Conservation (phyloP, 1,139 yeast species). For the Lodderomyces metapsilosis region DNA sequence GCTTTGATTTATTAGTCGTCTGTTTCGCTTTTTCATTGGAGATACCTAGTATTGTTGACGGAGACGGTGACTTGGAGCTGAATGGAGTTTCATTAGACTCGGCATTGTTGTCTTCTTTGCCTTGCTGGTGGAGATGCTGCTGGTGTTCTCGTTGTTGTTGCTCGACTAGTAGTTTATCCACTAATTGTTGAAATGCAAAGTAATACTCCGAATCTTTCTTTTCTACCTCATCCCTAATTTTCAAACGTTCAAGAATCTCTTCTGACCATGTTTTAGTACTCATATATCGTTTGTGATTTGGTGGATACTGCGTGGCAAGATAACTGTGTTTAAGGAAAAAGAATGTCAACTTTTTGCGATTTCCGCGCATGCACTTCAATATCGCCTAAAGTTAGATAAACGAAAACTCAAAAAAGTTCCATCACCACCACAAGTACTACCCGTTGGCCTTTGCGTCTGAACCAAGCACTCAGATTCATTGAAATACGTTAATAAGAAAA, state of each 20-base stretch:
- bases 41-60: conserved; percentile 12
- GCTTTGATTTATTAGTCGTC: background rate
- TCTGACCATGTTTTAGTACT: conserved; percentile 18
- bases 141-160: conserved; percentile 10
- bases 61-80: conserved; percentile 13
- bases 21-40: background rate
- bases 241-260: conserved; percentile 25
- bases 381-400: background rate
- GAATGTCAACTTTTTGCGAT: too few species aligned
- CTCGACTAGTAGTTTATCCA: conserved; percentile 6
- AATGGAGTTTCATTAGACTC: conserved; percentile 4
- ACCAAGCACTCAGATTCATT: too few species aligned
- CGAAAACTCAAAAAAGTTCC: background rate
- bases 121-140: too few species aligned
- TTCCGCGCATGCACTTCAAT: background rate
- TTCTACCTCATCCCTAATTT: conserved; percentile 33
- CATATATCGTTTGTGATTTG: background rate
- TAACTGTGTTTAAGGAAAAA: too few species aligned
- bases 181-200: conserved; percentile 32
- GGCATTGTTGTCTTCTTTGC: background rate
- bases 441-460: too few species aligned
- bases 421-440: too few species aligned
- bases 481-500: background rate
- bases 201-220: conserved; percentile 31
- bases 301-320: too few species aligned